Percentiles rank a stretch among this genome's conserved stretches.
phyloP scores from a whole-genome alignment of 805 yeast genomes.

The Wickerhamiella sergipiensis region DNA sequence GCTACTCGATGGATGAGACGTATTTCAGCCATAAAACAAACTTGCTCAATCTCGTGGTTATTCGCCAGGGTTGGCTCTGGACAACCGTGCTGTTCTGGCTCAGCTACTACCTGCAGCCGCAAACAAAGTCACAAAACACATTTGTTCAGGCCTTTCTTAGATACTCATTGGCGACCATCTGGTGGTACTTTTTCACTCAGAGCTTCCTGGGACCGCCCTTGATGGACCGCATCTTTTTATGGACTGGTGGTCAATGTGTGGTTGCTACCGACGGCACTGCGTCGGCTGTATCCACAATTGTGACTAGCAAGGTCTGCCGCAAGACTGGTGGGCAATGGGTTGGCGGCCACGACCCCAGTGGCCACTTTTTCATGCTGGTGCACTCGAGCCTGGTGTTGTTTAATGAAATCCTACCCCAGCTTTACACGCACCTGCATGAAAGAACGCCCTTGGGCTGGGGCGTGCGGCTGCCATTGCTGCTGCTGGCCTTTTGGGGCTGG shows the following conservation, averaged over 20 bases:
- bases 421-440: slow-evolving; percentile 9
- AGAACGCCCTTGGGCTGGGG: slow-evolving; percentile 6
- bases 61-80: slow-evolving; percentile 92
- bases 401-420: slow-evolving; percentile 41
- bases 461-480: slow-evolving; percentile 23
- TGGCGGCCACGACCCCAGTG: slow-evolving; percentile 94
- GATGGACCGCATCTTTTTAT: slow-evolving; percentile 72
- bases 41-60: slow-evolving; percentile 57
- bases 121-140: background rate
- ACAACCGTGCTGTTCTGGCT: slow-evolving; percentile 36
- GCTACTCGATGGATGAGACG: slow-evolving; percentile 7
- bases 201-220: slow-evolving; percentile 76
- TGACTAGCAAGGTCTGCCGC: slow-evolving; percentile 30
- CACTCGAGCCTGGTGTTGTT: slow-evolving; percentile 52
- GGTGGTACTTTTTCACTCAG: slow-evolving; percentile 85
- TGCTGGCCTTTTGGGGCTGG: slow-evolving; percentile 59
- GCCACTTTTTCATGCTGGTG: slow-evolving; percentile 72
- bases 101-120: slow-evolving; percentile 9
- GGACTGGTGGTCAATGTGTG: slow-evolving; percentile 73
- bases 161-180: slow-evolving; percentile 43
- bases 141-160: slow-evolving; percentile 19
- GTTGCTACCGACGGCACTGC: slow-evolving; percentile 8
- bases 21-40: slow-evolving; percentile 42
- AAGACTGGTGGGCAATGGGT: slow-evolving; percentile 50
- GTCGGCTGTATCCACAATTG: slow-evolving; percentile 23